A percentile compares a stretch with the other conserved stretches of the same genome.
phyloP scores from a whole-genome alignment of 148 eudicot genomes.

The Dianthus caryophyllus region DNA sequence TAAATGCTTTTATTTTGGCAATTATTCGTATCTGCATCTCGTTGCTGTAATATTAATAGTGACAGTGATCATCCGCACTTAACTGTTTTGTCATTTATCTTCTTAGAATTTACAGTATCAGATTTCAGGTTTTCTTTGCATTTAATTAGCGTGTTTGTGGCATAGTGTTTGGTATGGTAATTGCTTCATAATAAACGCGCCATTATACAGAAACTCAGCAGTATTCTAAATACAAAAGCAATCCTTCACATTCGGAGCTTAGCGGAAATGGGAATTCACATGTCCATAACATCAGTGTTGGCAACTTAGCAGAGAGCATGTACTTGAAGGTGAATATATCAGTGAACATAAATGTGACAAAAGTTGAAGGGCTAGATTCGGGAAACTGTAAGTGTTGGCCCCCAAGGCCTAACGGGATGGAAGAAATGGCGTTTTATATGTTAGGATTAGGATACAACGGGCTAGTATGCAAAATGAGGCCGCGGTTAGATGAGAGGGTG shows the following conservation, averaged over 20 bases:
- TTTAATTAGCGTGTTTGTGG: background rate
- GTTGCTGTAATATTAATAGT: no score
- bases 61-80: no score
- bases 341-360: slow-evolving; percentile 25
- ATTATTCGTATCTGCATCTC: no score
- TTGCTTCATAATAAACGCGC: no score
- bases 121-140: background rate
- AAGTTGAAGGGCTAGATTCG: slow-evolving; percentile 21
- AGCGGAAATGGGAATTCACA: slow-evolving; percentile 21
- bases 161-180: no score
- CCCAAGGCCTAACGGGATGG: slow-evolving; percentile 33
- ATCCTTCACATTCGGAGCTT: slow-evolving; percentile 25
- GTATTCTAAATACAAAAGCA: slow-evolving; percentile 30
- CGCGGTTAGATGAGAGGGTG: slow-evolving; percentile 25
- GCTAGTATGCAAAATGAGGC: slow-evolving; percentile 38
- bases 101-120: no score
- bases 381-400: slow-evolving; percentile 28
- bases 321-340: slow-evolving; percentile 43
- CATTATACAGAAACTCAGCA: slow-evolving; percentile 33
- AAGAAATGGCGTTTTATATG: slow-evolving; percentile 37
- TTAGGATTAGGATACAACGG: slow-evolving; percentile 55
- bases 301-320: slow-evolving; percentile 26
- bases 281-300: slow-evolving; percentile 20
- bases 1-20: background rate
- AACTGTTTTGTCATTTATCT: no score